Evolutionary conservation across 345 rosid species (phyloP).

Genomic region (Carallia pectinifolia): DNA sequence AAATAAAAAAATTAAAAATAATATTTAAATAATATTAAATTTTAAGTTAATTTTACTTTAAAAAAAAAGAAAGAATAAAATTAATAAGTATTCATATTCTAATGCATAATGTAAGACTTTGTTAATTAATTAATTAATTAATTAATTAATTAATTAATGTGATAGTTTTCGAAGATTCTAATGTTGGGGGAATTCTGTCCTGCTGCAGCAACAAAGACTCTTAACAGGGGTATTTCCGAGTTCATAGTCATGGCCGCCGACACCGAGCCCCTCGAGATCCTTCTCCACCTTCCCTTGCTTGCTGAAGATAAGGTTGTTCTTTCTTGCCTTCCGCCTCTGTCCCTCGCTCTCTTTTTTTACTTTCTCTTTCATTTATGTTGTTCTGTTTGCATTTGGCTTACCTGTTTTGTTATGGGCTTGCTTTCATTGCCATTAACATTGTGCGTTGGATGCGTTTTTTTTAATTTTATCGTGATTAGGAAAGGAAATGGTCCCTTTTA

Average conservation of each 20-base stretch:
- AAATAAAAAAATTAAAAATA: too few relatives aligned
- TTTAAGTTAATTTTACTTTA: too few relatives aligned
- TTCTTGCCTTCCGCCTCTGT: background rate
- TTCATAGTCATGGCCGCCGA: constrained; percentile 56
- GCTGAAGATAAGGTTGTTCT: constrained; percentile 73
- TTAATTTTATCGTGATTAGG: too few relatives aligned
- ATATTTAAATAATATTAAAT: too few relatives aligned
- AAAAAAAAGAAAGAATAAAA: too few relatives aligned
- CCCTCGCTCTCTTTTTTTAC: background rate
- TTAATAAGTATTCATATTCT: too few relatives aligned
- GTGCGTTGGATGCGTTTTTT: too few relatives aligned
- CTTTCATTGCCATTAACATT: too few relatives aligned
- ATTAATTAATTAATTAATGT: background rate
- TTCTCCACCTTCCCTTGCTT: constrained; percentile 65
- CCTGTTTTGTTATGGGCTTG: too few relatives aligned
- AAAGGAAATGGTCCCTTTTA: too few relatives aligned
- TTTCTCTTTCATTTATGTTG: background rate
- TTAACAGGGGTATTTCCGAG: constrained; percentile 94
- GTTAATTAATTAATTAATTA: background rate
- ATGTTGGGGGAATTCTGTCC: background rate
- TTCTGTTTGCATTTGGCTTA: background rate
- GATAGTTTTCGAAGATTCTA: background rate
- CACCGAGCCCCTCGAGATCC: constrained; percentile 86
- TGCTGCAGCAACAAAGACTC: constrained; percentile 80
- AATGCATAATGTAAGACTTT: background rate